Percentiles rank a stretch among this genome's conserved stretches.
These are phyloP conservation scores for Podila epigama DNA, from an alignment of 192 early-diverging fungal genomes.

Conservation along the genomic window DNA sequence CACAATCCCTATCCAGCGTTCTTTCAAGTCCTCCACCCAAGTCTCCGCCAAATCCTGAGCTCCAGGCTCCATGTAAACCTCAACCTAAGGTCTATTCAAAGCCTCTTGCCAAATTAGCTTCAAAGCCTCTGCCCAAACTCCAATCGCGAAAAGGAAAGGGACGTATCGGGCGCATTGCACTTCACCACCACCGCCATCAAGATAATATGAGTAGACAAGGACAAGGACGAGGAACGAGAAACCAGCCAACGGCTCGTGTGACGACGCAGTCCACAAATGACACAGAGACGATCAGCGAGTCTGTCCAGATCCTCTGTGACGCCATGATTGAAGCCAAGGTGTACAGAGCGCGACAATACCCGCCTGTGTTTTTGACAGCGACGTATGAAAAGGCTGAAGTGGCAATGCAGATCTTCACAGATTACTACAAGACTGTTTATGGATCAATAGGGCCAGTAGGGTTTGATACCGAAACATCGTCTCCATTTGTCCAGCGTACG, in stretches of 20 bases:
- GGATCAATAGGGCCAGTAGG: constrained; percentile 34
- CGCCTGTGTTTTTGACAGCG: constrained; percentile 26
- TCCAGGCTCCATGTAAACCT: too few relatives aligned
- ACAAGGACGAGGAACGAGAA: constrained; percentile 2
- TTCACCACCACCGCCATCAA: too few relatives aligned
- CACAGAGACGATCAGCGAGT: not conserved
- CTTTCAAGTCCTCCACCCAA: too few relatives aligned
- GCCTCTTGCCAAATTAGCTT: too few relatives aligned
- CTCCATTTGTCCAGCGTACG: constrained; percentile 7
- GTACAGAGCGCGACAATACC: not conserved
- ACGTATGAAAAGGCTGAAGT: constrained; percentile 20
- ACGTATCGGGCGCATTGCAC: too few relatives aligned
- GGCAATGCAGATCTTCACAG: constrained; percentile 32
- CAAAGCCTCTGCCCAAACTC: too few relatives aligned
- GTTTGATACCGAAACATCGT: constrained; percentile 55
- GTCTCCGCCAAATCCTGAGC: too few relatives aligned
- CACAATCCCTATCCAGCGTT: too few relatives aligned
- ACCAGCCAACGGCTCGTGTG: not conserved
- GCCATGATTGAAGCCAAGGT: constrained; percentile 26
- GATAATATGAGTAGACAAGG: too few relatives aligned
- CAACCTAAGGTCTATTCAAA: too few relatives aligned
- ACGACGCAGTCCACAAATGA: not conserved
- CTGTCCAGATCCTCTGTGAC: constrained; percentile 25
- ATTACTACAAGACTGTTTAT: constrained; percentile 9
- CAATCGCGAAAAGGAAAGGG: too few relatives aligned